Evolutionary conservation across 169 alveolate genomes (phyloP).

Genomic region (Plasmodium sp.): DNA sequence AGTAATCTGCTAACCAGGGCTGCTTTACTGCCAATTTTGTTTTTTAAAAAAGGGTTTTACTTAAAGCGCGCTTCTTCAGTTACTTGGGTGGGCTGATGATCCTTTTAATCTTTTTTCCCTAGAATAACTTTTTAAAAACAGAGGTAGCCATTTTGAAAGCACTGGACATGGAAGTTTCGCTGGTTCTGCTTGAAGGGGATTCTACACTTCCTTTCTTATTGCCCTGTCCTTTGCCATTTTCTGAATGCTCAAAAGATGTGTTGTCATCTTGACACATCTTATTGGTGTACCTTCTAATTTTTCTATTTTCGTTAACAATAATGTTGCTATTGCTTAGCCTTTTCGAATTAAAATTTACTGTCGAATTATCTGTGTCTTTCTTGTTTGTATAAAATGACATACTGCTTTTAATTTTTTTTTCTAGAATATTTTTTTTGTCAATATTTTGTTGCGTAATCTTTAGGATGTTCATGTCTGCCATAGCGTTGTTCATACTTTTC

Average conservation of each 20-base stretch:
- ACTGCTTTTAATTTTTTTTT: conserved; percentile 15
- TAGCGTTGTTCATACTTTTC: conserved; percentile 14
- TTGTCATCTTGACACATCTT: conserved; percentile 36
- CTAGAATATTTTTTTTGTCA: conserved; percentile 47
- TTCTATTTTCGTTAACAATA: conserved; percentile 52
- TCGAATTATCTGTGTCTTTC: conserved; percentile 29
- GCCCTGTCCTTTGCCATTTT: conserved; percentile 22
- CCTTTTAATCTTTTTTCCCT: background rate
- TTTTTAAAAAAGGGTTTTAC: background rate
- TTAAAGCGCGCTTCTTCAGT: background rate
- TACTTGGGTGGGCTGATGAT: background rate
- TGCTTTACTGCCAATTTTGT: background rate
- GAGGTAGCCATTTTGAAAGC: conserved; percentile 75
- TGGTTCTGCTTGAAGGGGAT: conserved; percentile 66
- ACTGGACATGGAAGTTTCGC: conserved; percentile 70
- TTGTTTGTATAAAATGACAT: conserved; percentile 14
- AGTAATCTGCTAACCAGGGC: background rate
- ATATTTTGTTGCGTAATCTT: conserved; percentile 58
- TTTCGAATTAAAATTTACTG: conserved; percentile 46
- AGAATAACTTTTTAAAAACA: conserved; percentile 73
- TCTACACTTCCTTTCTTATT: conserved; percentile 35
- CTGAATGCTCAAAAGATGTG: conserved; percentile 40
- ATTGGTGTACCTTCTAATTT: conserved; percentile 56
- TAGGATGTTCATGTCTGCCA: conserved; percentile 23
- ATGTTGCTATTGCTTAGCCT: conserved; percentile 60